Conservation (phyloP, 2,329 filamentous ascomycete genomes). For the Trichoderma gracile region DNA sequence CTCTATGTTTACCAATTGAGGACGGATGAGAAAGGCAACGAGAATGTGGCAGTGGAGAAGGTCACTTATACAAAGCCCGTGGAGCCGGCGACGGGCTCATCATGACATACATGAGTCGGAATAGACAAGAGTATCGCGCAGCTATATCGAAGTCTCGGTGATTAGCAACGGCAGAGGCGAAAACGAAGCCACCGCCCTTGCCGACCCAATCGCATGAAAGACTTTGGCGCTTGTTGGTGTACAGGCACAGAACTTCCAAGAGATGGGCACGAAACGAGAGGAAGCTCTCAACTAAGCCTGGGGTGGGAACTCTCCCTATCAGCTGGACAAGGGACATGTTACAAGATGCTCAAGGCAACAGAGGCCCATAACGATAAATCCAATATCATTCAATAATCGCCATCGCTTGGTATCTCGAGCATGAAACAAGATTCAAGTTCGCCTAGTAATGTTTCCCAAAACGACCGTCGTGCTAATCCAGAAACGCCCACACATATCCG, state of each 20-base stretch:
- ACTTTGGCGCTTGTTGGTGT: not conserved
- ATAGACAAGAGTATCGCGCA: not conserved
- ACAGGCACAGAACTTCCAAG: conserved; percentile 19
- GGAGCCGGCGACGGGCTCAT: conserved; percentile 56
- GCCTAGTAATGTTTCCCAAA: conserved; percentile 32
- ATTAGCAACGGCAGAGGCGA: conserved; percentile 28
- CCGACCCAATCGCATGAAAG: conserved; percentile 17
- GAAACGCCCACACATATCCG: conserved; percentile 34
- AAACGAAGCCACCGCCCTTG: conserved; percentile 35
- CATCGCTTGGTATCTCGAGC: conserved; percentile 43
- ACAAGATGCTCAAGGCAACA: conserved; percentile 26
- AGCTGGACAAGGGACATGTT: conserved; percentile 29
- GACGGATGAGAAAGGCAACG: conserved; percentile 73
- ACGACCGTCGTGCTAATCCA: conserved; percentile 29
- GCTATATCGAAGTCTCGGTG: not conserved
- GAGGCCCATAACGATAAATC: conserved; percentile 34
- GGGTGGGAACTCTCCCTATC: conserved; percentile 25
- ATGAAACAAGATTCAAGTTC: conserved; percentile 35
- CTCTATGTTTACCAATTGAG: conserved; percentile 90
- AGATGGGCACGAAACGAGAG: not conserved
- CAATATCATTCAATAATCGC: conserved; percentile 36
- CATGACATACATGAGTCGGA: conserved; percentile 38
- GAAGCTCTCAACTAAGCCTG: conserved; percentile 24
- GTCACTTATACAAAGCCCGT: conserved; percentile 81
- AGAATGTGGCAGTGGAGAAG: conserved; percentile 82